Percentiles rank a stretch among this genome's conserved stretches.
Conservation (phyloP, 495 filamentous ascomycete genomes). For the Penicillium subrubescens region DNA sequence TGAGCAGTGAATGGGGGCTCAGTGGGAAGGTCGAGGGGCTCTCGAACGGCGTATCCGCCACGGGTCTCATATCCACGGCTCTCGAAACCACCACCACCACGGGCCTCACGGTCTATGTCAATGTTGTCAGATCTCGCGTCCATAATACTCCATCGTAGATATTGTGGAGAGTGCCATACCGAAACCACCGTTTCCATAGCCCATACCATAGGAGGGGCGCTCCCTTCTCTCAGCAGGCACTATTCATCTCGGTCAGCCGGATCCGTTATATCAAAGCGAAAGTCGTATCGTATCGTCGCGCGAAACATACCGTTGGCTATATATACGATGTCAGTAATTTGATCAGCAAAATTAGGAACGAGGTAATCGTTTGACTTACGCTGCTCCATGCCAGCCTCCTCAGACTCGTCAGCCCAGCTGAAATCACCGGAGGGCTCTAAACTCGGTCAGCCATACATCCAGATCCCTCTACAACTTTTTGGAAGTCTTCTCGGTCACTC, state of each 20-base stretch:
- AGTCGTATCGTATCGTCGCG: not conserved
- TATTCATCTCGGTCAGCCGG: slow-evolving; percentile 20
- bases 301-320: slow-evolving; percentile 42
- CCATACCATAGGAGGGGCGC: slow-evolving; percentile 48
- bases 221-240: slow-evolving; percentile 38
- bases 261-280: not conserved
- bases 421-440: slow-evolving; percentile 69
- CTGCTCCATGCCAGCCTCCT: slow-evolving; percentile 65
- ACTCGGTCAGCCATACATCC: slow-evolving; percentile 37
- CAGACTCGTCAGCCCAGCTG: slow-evolving; percentile 97
- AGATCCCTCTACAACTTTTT: slow-evolving; percentile 10
- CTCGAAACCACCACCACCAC: slow-evolving; percentile 14
- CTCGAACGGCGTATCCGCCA: slow-evolving; percentile 68
- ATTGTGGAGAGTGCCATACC: slow-evolving; percentile 8
- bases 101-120: slow-evolving; percentile 32
- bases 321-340: slow-evolving; percentile 23
- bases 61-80: slow-evolving; percentile 23
- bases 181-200: slow-evolving; percentile 40
- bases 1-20: slow-evolving; percentile 95
- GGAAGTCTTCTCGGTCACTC: slow-evolving; percentile 39
- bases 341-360: slow-evolving; percentile 11
- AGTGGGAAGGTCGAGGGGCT: slow-evolving; percentile 81
- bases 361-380: slow-evolving; percentile 13
- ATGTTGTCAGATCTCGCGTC: slow-evolving; percentile 20
- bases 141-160: not conserved